These are phyloP conservation scores for Talaromyces sp. DNA, from an alignment of 2,329 filamentous ascomycete genomes.

Conservation along the genomic window DNA sequence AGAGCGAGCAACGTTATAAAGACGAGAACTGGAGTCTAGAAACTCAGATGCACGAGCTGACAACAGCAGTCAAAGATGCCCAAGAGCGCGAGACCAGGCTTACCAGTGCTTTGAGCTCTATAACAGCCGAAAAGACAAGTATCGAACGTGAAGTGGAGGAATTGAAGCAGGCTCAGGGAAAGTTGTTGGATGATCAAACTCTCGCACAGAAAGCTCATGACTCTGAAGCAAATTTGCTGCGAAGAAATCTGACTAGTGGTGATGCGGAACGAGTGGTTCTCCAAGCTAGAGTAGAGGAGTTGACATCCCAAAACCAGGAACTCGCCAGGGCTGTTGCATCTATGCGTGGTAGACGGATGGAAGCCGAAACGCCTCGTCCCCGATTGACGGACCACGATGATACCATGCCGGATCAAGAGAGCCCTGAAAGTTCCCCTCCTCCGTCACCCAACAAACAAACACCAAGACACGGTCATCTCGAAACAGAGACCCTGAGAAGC, in stretches of 20 bases:
- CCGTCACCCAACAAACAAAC: constrained; percentile 87
- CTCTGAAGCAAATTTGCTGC: constrained; percentile 77
- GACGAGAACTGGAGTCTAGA: constrained; percentile 99
- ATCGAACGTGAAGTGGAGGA: constrained; percentile 88
- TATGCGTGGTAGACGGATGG: constrained; percentile 64
- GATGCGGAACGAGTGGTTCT: constrained; percentile 75
- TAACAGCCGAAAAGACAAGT: constrained; percentile 70
- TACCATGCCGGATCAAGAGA: constrained; percentile 64
- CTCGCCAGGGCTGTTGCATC: constrained; percentile 74
- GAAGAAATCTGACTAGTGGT: constrained; percentile 71
- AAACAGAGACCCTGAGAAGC: constrained; percentile 91
- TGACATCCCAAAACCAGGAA: constrained; percentile 85
- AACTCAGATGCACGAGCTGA: constrained; percentile 81
- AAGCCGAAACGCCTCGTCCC: constrained; percentile 59
- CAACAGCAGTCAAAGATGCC: constrained; percentile 68
- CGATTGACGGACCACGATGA: constrained; percentile 62
- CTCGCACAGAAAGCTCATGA: constrained; percentile 77
- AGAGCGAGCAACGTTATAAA: constrained; percentile 93
- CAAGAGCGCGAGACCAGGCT: constrained; percentile 80
- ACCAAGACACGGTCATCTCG: constrained; percentile 84
- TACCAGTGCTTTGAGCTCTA: constrained; percentile 64
- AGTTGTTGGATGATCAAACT: constrained; percentile 75
- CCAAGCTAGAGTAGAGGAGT: constrained; percentile 81
- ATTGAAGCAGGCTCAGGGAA: constrained; percentile 72
- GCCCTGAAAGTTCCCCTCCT: constrained; percentile 86